Percentiles rank a stretch among this genome's conserved stretches.
phyloP scores from a whole-genome alignment of 2,329 filamentous ascomycete species.

The Aschersonia sp. region DNA sequence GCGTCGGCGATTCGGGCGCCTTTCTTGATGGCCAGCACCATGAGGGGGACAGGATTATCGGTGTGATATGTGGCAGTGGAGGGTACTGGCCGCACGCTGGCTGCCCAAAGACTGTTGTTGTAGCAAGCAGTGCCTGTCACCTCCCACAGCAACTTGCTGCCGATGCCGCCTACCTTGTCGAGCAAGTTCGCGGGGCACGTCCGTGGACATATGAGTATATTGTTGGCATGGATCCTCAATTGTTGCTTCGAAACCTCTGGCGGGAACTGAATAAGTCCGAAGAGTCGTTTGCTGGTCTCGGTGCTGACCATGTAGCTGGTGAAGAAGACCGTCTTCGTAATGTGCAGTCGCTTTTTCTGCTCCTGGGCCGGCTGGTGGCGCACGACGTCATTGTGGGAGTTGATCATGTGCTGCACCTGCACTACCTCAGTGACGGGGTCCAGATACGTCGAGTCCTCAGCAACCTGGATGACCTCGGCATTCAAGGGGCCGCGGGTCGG shows the following conservation, averaged over 20 bases:
- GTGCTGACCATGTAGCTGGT: conserved; percentile 77
- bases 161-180: conserved; percentile 75
- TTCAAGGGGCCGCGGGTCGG: conserved; percentile 49
- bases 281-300: conserved; percentile 57
- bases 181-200: conserved; percentile 59
- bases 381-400: conserved; percentile 58
- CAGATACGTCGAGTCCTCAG: conserved; percentile 58
- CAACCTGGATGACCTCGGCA: conserved; percentile 76
- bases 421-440: conserved; percentile 69
- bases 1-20: conserved; percentile 68
- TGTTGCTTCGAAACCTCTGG: conserved; percentile 50
- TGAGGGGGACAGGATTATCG: conserved; percentile 62
- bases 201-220: conserved; percentile 76
- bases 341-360: conserved; percentile 38
- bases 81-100: conserved; percentile 59
- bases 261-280: conserved; percentile 54
- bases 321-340: conserved; percentile 82
- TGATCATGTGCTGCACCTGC: conserved; percentile 80
- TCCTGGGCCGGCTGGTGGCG: conserved; percentile 16
- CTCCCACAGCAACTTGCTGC: conserved; percentile 71
- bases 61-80: conserved; percentile 57
- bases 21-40: conserved; percentile 70
- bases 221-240: conserved; percentile 72
- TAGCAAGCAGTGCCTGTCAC: conserved; percentile 61
- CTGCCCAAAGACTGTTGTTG: conserved; percentile 81